Evolutionary conservation across 352 stramenopile genomes (phyloP).

Genomic region (Globisporangium parvum): DNA sequence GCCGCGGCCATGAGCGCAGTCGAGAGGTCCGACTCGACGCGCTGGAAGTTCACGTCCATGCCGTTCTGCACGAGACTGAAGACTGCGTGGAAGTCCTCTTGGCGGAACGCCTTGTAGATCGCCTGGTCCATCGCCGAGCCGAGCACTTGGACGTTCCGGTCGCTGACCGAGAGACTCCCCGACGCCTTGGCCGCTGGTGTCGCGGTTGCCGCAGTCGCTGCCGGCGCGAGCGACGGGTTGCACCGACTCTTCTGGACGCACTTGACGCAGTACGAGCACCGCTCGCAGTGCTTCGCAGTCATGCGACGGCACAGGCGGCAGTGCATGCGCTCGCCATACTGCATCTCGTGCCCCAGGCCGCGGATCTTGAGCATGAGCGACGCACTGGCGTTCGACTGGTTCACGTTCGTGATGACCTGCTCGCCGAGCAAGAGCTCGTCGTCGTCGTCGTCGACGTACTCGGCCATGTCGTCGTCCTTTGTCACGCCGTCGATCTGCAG

Average conservation of each 20-base stretch:
- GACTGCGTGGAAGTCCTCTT: slow-evolving; percentile 73
- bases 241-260: slow-evolving; percentile 68
- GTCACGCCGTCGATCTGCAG: slow-evolving; percentile 35
- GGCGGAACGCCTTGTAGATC: slow-evolving; percentile 73
- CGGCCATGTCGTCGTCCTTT: slow-evolving; percentile 50
- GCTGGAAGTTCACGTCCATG: slow-evolving; percentile 85
- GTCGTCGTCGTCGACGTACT: slow-evolving; percentile 65
- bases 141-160: slow-evolving; percentile 71
- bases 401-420: slow-evolving; percentile 75
- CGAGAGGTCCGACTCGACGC: slow-evolving; percentile 68
- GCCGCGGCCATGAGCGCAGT: slow-evolving; percentile 73
- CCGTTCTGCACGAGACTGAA: slow-evolving; percentile 79
- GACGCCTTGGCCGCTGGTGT: slow-evolving; percentile 2
- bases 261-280: slow-evolving; percentile 65
- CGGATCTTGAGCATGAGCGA: slow-evolving; percentile 72
- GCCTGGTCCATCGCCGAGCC: slow-evolving; percentile 79
- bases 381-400: slow-evolving; percentile 51
- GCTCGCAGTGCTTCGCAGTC: slow-evolving; percentile 65
- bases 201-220: background rate
- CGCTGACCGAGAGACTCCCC: slow-evolving; percentile 52
- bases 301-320: slow-evolving; percentile 70
- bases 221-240: slow-evolving; percentile 15
- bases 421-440: slow-evolving; percentile 52
- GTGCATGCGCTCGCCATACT: slow-evolving; percentile 57
- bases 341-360: slow-evolving; percentile 62